phyloP scores from a whole-genome alignment of 768 basidiomycete genomes.

The Hygrophorus russula region DNA sequence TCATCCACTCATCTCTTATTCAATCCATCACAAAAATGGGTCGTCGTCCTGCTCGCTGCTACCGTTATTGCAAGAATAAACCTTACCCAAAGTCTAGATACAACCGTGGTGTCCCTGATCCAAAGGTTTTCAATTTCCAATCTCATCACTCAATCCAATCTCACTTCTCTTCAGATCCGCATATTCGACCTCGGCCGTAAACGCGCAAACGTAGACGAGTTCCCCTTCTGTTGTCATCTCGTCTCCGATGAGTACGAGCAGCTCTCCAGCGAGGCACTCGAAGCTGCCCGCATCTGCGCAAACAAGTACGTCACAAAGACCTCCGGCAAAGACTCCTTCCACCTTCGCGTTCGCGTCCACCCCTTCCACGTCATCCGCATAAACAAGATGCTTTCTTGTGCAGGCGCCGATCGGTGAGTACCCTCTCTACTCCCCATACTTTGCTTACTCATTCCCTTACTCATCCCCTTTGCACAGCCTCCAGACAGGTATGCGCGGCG shows the following conservation, averaged over 20 bases:
- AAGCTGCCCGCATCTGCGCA: constrained; percentile 97
- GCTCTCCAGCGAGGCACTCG: constrained; percentile 88
- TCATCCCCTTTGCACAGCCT: constrained; percentile 35
- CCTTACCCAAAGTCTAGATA: constrained; percentile 92
- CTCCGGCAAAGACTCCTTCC: constrained; percentile 97
- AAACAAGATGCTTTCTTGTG: constrained; percentile 99
- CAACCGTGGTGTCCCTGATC: constrained; percentile 97
- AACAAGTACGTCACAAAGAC: constrained; percentile 99
- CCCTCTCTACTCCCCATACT: background rate
- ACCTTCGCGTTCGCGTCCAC: constrained; percentile 92
- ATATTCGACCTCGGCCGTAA: constrained; percentile 96
- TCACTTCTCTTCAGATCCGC: constrained; percentile 55
- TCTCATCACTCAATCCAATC: background rate
- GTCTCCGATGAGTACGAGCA: constrained; percentile 99
- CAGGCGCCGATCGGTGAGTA: constrained; percentile 89
- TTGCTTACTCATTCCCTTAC: background rate
- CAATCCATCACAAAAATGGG: constrained; percentile 45
- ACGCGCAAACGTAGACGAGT: constrained; percentile 93
- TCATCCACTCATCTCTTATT: background rate
- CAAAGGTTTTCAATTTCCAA: constrained; percentile 48
- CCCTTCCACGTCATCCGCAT: constrained; percentile 98
- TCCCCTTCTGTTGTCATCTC: constrained; percentile 93
- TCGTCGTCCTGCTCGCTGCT: constrained; percentile 96
- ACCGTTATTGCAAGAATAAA: constrained; percentile 99
- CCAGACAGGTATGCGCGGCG: constrained; percentile 97